A percentile compares a stretch with the other conserved stretches of the same genome.
These are phyloP conservation scores for Sarocladium oryzae DNA, from an alignment of 2,329 filamentous ascomycete species.

Conservation along the genomic window DNA sequence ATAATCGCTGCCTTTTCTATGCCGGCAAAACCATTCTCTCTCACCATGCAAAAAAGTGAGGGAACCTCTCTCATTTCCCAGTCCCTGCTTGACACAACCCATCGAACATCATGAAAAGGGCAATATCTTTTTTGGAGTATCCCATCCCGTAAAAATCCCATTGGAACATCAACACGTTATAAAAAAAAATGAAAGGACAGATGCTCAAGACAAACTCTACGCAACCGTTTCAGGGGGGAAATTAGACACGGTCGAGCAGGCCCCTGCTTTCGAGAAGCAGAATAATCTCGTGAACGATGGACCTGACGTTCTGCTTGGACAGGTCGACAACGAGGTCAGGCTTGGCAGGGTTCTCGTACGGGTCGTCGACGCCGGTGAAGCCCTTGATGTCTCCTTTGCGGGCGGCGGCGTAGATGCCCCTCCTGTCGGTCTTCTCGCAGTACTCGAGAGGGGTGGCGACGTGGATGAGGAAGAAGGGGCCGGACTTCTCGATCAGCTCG, in stretches of 20 bases:
- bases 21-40: not conserved
- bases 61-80: not conserved
- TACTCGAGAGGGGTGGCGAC: slow-evolving; percentile 89
- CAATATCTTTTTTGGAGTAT: not conserved
- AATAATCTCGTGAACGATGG: slow-evolving; percentile 94
- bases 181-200: no score
- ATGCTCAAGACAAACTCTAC: not conserved
- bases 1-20: not conserved
- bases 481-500: slow-evolving; percentile 80
- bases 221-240: not conserved
- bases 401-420: slow-evolving; percentile 80
- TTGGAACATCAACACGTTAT: not conserved
- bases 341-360: slow-evolving; percentile 80
- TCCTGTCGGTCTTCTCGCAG: slow-evolving; percentile 91
- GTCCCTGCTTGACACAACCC: not conserved
- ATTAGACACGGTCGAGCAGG: slow-evolving; percentile 67
- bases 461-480: slow-evolving; percentile 91
- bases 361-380: slow-evolving; percentile 97
- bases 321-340: slow-evolving; percentile 79
- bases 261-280: slow-evolving; percentile 85
- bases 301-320: slow-evolving; percentile 81
- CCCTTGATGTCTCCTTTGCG: slow-evolving; percentile 89
- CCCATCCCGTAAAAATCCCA: not conserved
- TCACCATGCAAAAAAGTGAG: not conserved
- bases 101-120: not conserved